These are phyloP conservation scores for Coniella lustricola DNA, from an alignment of 2,329 filamentous ascomycete species.

Conservation along the genomic window DNA sequence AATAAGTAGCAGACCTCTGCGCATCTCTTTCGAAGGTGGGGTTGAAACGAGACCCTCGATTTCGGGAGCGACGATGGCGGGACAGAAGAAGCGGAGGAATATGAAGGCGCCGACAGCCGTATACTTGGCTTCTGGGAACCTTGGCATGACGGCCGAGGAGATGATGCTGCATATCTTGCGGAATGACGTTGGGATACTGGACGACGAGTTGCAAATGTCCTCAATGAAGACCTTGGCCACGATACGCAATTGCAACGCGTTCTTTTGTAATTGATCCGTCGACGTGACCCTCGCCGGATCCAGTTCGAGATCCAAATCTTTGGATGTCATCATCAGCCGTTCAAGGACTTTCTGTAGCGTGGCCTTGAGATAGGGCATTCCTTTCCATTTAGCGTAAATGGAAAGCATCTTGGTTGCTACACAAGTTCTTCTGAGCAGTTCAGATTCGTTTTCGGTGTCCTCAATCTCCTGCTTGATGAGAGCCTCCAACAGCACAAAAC, in stretches of 20 bases:
- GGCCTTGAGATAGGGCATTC: conserved; percentile 52
- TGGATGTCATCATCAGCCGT: conserved; percentile 57
- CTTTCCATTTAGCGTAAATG: conserved; percentile 67
- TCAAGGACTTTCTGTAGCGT: conserved; percentile 63
- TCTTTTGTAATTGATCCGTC: conserved; percentile 57
- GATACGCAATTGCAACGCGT: conserved; percentile 57
- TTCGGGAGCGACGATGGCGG: conserved; percentile 64
- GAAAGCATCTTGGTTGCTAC: conserved; percentile 69
- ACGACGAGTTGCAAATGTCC: conserved; percentile 58
- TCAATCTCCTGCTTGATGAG: conserved; percentile 63
- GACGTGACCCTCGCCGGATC: conserved; percentile 56
- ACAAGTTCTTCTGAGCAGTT: conserved; percentile 60
- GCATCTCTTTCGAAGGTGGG: conserved; percentile 60
- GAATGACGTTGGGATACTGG: conserved; percentile 56
- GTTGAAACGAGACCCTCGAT: conserved; percentile 56
- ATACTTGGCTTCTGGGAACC: conserved; percentile 64
- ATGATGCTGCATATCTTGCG: conserved; percentile 64
- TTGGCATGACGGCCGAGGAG: conserved; percentile 53
- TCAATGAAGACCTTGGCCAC: conserved; percentile 67
- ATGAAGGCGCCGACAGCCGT: conserved; percentile 66
- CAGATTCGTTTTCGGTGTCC: conserved; percentile 59
- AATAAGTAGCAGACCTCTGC: conserved; percentile 59
- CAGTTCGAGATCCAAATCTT: conserved; percentile 61
- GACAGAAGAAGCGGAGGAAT: conserved; percentile 66
- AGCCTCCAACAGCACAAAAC: conserved; percentile 57